Conservation (phyloP, 2,329 filamentous ascomycete genomes). For the Reticulascus tulasneorum region DNA sequence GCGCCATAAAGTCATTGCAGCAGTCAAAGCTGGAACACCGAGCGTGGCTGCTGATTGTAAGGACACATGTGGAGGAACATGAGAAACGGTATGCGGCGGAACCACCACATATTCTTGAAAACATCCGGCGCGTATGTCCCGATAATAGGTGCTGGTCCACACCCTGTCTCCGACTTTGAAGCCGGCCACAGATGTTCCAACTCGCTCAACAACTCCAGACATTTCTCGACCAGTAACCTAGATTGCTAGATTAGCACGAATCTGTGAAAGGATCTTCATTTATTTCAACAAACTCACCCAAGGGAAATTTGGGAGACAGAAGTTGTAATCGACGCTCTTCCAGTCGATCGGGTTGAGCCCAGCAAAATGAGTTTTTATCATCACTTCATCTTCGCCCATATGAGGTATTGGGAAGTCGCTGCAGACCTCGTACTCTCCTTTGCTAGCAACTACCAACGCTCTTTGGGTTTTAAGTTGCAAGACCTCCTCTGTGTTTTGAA, state of each 20-base stretch:
- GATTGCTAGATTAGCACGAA: no score
- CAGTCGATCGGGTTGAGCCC: conserved; percentile 37
- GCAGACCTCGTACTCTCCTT: conserved; percentile 21
- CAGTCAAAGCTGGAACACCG: conserved; percentile 36
- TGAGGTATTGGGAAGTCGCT: conserved; percentile 19
- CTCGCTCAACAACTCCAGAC: conserved; percentile 23
- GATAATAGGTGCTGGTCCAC: conserved; percentile 37
- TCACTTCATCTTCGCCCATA: conserved; percentile 27
- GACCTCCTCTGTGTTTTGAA: no score
- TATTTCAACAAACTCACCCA: no score
- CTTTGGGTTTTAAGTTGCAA: conserved; percentile 10
- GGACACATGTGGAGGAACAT: conserved; percentile 26
- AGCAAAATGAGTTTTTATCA: conserved; percentile 28
- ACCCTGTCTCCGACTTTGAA: conserved; percentile 23
- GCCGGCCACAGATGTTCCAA: conserved; percentile 20
- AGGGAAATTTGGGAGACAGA: conserved; percentile 34
- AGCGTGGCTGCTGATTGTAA: conserved; percentile 31
- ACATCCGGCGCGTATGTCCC: conserved; percentile 34
- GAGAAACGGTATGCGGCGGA: conserved; percentile 35
- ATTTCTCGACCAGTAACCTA: conserved; percentile 27
- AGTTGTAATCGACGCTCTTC: conserved; percentile 37
- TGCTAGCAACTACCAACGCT: conserved; percentile 23
- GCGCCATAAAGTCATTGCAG: conserved; percentile 36
- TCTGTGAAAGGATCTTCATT: no score
- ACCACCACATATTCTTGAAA: conserved; percentile 39